Percentiles rank a stretch among this genome's conserved stretches.
Conservation (phyloP, 345 rosid genomes). For the Lumnitzera littorea region DNA sequence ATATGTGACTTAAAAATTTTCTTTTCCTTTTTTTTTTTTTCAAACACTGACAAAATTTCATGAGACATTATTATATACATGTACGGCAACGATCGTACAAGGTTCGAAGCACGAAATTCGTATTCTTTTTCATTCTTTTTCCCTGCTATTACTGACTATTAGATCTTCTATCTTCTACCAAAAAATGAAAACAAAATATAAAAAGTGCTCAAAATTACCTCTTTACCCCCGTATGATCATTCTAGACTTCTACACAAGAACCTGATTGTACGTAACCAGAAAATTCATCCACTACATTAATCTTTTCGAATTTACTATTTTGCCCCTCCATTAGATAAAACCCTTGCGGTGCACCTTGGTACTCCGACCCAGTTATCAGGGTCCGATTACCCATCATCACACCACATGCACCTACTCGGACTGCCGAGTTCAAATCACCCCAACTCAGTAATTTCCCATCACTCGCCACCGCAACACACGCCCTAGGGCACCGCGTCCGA, state of each 20-base stretch:
- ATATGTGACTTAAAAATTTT: no score
- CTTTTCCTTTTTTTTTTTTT: no score
- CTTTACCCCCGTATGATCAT: background rate
- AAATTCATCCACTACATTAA: slow-evolving; percentile 30
- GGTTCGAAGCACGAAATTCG: no score
- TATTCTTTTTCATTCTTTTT: no score
- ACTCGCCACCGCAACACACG: slow-evolving; percentile 17
- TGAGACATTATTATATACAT: no score
- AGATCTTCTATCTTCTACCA: no score
- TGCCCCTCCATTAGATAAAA: slow-evolving; percentile 27
- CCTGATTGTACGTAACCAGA: slow-evolving; percentile 52
- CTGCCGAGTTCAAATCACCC: slow-evolving; percentile 18
- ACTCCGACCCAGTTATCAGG: slow-evolving; percentile 41
- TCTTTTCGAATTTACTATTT: slow-evolving; percentile 27
- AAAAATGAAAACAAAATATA: background rate
- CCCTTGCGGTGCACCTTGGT: slow-evolving; percentile 40
- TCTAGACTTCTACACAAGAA: slow-evolving; percentile 46
- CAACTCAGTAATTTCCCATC: slow-evolving; percentile 22
- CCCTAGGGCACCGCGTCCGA: slow-evolving; percentile 34
- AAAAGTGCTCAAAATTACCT: background rate
- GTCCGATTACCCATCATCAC: slow-evolving; percentile 23
- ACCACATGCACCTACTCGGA: slow-evolving; percentile 33
- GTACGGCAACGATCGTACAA: no score
- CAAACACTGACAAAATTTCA: no score
- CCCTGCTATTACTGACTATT: no score